Conservation (phyloP, 306 rosid genomes). For the Cucumis cinereus region DNA sequence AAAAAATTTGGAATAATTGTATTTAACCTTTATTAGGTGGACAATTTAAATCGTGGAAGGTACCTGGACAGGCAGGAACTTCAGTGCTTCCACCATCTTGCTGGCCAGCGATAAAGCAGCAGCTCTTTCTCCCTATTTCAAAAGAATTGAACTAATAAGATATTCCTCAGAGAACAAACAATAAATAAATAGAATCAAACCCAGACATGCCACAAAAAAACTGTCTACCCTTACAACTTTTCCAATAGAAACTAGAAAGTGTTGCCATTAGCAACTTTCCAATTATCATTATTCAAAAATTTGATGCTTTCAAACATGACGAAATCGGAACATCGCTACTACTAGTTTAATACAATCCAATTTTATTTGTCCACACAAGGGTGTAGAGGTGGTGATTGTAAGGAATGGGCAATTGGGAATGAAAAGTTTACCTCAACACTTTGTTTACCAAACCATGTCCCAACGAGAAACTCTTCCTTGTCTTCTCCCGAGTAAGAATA, state of each 20-base stretch:
- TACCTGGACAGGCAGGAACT: constrained; percentile 75
- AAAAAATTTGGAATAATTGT: not conserved
- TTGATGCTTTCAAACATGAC: not conserved
- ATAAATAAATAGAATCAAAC: not conserved
- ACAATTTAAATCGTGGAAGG: constrained; percentile 5
- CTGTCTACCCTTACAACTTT: not conserved
- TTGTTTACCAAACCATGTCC: constrained; percentile 81
- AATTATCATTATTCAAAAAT: not conserved
- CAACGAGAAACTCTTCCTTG: constrained; percentile 68
- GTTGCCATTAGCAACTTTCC: not conserved
- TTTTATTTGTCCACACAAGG: not conserved
- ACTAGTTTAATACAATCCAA: not conserved
- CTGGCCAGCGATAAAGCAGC: constrained; percentile 52
- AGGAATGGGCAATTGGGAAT: not conserved
- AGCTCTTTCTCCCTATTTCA: constrained; percentile 64
- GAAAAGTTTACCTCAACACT: constrained; percentile 70
- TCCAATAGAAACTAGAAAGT: not conserved
- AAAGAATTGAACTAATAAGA: constrained; percentile 17
- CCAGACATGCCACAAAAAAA: not conserved
- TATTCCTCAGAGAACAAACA: not conserved
- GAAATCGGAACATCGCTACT: not conserved
- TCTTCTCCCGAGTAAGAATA: constrained; percentile 93
- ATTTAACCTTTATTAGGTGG: not conserved
- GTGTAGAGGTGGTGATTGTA: not conserved
- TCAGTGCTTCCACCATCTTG: constrained; percentile 76